Evolutionary conservation across 495 filamentous ascomycete species (phyloP).

Genomic region (Amniculicola lignicola): DNA sequence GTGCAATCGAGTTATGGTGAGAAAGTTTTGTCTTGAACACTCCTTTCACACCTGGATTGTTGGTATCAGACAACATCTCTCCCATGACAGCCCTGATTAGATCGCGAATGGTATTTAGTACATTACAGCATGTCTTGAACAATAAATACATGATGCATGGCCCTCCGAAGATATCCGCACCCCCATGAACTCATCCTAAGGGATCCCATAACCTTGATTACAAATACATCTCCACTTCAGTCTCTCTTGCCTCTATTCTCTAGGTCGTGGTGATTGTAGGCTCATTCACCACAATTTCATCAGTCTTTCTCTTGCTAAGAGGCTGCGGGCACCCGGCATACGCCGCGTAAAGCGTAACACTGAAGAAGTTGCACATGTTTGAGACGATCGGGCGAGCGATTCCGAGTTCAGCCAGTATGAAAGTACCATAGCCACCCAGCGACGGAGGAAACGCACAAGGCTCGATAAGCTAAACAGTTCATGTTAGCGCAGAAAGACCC

Average conservation of each 20-base stretch:
- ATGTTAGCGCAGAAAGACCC: background rate
- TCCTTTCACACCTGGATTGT: background rate
- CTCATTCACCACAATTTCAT: background rate
- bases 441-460: conserved; percentile 15
- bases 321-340: background rate
- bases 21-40: background rate
- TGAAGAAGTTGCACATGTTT: conserved; percentile 24
- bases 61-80: too few relatives aligned
- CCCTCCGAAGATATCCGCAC: too few relatives aligned
- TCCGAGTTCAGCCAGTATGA: conserved; percentile 3
- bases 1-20: background rate
- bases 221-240: too few relatives aligned
- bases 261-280: too few relatives aligned
- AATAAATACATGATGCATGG: too few relatives aligned
- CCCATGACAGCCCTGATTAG: too few relatives aligned
- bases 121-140: too few relatives aligned
- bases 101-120: too few relatives aligned
- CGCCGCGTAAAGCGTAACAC: conserved; percentile 7
- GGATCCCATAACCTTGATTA: too few relatives aligned
- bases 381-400: conserved; percentile 6
- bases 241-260: too few relatives aligned
- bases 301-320: background rate
- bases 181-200: too few relatives aligned
- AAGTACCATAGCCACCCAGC: conserved; percentile 9
- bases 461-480: conserved; percentile 6